phyloP scores from a whole-genome alignment of 371 early-diverging fungal genomes.

The Mortierella sp. region DNA sequence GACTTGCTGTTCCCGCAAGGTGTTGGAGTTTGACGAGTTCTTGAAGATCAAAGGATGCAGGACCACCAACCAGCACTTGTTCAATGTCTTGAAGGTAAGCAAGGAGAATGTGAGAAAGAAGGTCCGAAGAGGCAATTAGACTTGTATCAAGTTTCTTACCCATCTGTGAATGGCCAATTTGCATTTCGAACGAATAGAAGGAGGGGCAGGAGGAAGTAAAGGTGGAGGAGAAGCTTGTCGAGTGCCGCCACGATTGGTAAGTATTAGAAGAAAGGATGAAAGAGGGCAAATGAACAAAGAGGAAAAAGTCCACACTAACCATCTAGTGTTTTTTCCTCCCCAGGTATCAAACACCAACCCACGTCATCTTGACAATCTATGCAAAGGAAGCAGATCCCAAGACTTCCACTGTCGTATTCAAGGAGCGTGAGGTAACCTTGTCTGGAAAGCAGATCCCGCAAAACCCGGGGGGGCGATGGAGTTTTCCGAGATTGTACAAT shows the following conservation, averaged over 20 bases:
- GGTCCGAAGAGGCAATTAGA: too few relatives aligned
- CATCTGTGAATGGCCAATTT: too few relatives aligned
- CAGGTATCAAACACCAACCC: slow-evolving; percentile 86
- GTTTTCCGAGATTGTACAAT: too few relatives aligned
- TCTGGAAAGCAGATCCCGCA: background rate
- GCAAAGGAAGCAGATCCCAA: slow-evolving; percentile 88
- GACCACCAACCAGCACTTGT: slow-evolving; percentile 84
- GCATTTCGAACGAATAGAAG: slow-evolving; percentile 17
- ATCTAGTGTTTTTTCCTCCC: background rate
- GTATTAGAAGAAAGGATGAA: too few relatives aligned
- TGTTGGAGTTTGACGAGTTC: slow-evolving; percentile 97
- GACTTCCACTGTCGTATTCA: slow-evolving; percentile 74
- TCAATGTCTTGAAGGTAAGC: slow-evolving; percentile 61
- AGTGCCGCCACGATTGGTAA: slow-evolving; percentile 90
- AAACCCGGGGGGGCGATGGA: too few relatives aligned
- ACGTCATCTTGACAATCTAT: slow-evolving; percentile 89
- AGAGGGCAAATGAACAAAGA: too few relatives aligned
- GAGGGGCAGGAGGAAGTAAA: too few relatives aligned
- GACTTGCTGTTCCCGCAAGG: slow-evolving; percentile 88
- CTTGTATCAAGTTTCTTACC: too few relatives aligned
- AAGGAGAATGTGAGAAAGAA: too few relatives aligned
- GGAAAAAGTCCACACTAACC: too few relatives aligned
- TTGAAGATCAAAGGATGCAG: slow-evolving; percentile 93
- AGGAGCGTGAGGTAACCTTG: slow-evolving; percentile 44
- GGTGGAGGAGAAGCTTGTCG: slow-evolving; percentile 69